phyloP scores from a whole-genome alignment of 495 filamentous ascomycete genomes.

The Tuber magnatum region DNA sequence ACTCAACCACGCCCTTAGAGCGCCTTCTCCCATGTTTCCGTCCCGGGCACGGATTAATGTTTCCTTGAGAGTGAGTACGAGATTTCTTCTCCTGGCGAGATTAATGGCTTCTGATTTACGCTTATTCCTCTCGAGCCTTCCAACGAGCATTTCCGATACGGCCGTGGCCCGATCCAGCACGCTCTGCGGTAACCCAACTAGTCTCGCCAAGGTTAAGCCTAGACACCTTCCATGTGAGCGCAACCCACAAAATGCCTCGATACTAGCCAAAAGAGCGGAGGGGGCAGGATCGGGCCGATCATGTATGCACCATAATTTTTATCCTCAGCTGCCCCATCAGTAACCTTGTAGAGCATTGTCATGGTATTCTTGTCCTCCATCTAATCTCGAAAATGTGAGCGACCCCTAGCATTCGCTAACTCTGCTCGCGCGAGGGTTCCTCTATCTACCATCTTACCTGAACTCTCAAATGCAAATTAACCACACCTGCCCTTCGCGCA shows the following conservation, averaged over 20 bases:
- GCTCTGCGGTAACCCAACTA: slow-evolving; percentile 61
- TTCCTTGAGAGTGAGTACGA: slow-evolving; percentile 68
- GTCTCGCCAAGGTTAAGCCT: slow-evolving; percentile 63
- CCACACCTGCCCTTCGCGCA: slow-evolving; percentile 62
- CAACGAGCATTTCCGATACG: slow-evolving; percentile 60
- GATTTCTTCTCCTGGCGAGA: slow-evolving; percentile 57
- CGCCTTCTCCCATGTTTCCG: slow-evolving; percentile 59
- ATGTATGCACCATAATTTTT: slow-evolving; percentile 59
- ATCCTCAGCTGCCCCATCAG: slow-evolving; percentile 60
- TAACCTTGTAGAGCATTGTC: slow-evolving; percentile 79
- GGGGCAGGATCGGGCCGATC: neutral
- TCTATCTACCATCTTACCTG: slow-evolving; percentile 46
- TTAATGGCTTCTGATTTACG: slow-evolving; percentile 51
- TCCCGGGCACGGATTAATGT: slow-evolving; percentile 63
- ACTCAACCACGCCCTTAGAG: slow-evolving; percentile 58
- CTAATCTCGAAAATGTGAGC: slow-evolving; percentile 7
- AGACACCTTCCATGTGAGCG: neutral
- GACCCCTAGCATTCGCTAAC: neutral
- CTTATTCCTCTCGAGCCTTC: slow-evolving; percentile 54
- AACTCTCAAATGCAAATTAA: slow-evolving; percentile 73
- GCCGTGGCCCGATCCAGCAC: slow-evolving; percentile 50
- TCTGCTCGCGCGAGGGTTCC: neutral
- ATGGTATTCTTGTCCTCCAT: slow-evolving; percentile 48
- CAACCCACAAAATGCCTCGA: neutral
- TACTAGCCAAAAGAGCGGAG: neutral